These are phyloP conservation scores for Plenodomus tracheiphilus DNA, from an alignment of 2,329 filamentous ascomycete species.

Conservation along the genomic window DNA sequence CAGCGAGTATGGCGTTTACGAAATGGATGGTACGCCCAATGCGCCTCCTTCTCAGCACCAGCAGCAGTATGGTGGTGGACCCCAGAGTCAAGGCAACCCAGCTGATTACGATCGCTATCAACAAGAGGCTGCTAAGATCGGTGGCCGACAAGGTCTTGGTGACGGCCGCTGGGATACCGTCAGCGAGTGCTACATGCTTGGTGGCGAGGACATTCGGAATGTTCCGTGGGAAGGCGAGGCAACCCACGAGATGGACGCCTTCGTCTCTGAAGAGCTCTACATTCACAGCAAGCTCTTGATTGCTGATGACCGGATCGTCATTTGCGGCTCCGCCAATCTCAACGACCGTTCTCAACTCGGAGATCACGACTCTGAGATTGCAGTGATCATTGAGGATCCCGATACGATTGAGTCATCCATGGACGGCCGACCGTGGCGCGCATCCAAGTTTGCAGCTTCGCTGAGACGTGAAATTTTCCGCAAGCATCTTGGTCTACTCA, in stretches of 20 bases:
- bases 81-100: conserved; percentile 26
- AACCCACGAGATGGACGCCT: conserved; percentile 62
- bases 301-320: conserved; percentile 78
- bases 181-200: conserved; percentile 80
- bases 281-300: conserved; percentile 74
- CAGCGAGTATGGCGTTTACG: conserved; percentile 43
- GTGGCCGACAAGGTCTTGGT: conserved; percentile 50
- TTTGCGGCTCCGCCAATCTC: conserved; percentile 75
- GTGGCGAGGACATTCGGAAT: conserved; percentile 69
- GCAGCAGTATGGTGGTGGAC: conserved; percentile 23
- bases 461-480: conserved; percentile 86
- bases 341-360: conserved; percentile 79
- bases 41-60: conserved; percentile 17
- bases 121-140: conserved; percentile 61
- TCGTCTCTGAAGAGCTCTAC: conserved; percentile 66
- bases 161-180: conserved; percentile 73
- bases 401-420: conserved; percentile 71
- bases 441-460: conserved; percentile 75
- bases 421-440: conserved; percentile 72
- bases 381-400: conserved; percentile 83
- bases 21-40: conserved; percentile 31
- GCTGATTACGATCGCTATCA: conserved; percentile 72
- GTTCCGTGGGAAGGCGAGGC: conserved; percentile 63
- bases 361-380: conserved; percentile 83
- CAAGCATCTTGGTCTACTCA: conserved; percentile 85